Conservation (phyloP, 2,329 filamentous ascomycete species). For the Cladosporium sp. region DNA sequence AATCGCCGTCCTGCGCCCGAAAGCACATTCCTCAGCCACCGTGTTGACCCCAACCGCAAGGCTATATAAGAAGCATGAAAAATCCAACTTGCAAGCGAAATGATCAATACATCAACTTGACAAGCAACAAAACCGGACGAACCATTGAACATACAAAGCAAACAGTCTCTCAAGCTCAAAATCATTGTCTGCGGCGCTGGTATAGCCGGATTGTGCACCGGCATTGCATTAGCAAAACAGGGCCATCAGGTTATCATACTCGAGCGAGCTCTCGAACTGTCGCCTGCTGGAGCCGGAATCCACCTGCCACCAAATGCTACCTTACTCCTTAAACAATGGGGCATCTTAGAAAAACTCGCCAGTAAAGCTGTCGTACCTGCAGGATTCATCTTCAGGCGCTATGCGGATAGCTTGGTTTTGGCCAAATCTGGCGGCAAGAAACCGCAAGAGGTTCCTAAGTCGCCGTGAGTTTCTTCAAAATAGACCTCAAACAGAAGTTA, state of each 20-base stretch:
- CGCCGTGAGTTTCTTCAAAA: not conserved
- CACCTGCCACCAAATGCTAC: slow-evolving; percentile 15
- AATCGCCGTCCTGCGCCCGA: too few species aligned
- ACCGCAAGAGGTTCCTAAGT: not conserved
- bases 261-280: not conserved
- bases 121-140: too few species aligned
- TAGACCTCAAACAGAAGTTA: not conserved
- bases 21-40: too few species aligned
- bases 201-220: slow-evolving; percentile 48
- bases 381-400: slow-evolving; percentile 6
- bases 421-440: not conserved
- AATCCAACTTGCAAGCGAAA: too few species aligned
- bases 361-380: not conserved
- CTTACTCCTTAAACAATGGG: slow-evolving; percentile 14
- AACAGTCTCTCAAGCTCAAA: slow-evolving; percentile 20
- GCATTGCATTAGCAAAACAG: slow-evolving; percentile 16
- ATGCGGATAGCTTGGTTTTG: slow-evolving; percentile 2
- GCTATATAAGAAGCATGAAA: too few species aligned
- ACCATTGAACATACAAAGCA: too few species aligned
- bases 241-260: slow-evolving; percentile 7
- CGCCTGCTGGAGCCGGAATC: slow-evolving; percentile 15
- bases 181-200: slow-evolving; percentile 53
- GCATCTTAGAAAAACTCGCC: slow-evolving; percentile 10
- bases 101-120: too few species aligned
- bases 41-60: too few species aligned